Conservation (phyloP, 768 basidiomycete genomes). For the Macrocybe gigantea region DNA sequence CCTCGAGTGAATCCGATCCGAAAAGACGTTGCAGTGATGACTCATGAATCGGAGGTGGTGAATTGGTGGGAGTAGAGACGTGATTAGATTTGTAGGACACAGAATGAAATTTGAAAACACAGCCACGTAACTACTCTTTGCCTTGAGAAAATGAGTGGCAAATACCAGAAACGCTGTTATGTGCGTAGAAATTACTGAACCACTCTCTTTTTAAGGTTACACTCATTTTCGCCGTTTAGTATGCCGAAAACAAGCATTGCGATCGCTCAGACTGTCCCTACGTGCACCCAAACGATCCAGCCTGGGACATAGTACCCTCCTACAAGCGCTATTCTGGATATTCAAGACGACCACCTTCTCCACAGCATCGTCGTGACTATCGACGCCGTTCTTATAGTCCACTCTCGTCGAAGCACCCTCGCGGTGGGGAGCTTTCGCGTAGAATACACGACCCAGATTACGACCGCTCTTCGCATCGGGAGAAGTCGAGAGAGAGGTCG, state of each 20-base stretch:
- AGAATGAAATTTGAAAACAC: slow-evolving; percentile 2
- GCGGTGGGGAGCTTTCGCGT: too few species aligned
- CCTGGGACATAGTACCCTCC: slow-evolving; percentile 12
- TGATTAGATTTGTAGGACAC: slow-evolving; percentile 5
- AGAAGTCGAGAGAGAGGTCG: too few species aligned
- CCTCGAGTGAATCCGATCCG: slow-evolving; percentile 76
- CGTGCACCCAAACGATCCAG: slow-evolving; percentile 21
- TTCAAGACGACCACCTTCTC: not conserved
- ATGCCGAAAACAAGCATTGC: too few species aligned
- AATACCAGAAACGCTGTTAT: slow-evolving; percentile 7
- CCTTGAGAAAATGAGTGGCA: not conserved
- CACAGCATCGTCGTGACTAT: not conserved
- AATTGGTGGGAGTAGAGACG: slow-evolving; percentile 42
- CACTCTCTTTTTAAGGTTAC: too few species aligned
- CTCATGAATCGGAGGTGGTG: slow-evolving; percentile 75
- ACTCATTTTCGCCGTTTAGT: too few species aligned
- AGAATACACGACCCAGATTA: too few species aligned
- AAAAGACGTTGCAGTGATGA: slow-evolving; percentile 79
- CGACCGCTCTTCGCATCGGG: too few species aligned
- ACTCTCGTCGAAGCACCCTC: too few species aligned
- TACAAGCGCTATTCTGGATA: slow-evolving; percentile 3
- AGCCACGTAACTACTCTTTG: slow-evolving; percentile 6
- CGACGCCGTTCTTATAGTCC: too few species aligned
- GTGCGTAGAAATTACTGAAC: slow-evolving; percentile 7
- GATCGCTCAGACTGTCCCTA: slow-evolving; percentile 12